phyloP scores from a whole-genome alignment of 2,329 filamentous ascomycete genomes.

The Neonectria coccinea region DNA sequence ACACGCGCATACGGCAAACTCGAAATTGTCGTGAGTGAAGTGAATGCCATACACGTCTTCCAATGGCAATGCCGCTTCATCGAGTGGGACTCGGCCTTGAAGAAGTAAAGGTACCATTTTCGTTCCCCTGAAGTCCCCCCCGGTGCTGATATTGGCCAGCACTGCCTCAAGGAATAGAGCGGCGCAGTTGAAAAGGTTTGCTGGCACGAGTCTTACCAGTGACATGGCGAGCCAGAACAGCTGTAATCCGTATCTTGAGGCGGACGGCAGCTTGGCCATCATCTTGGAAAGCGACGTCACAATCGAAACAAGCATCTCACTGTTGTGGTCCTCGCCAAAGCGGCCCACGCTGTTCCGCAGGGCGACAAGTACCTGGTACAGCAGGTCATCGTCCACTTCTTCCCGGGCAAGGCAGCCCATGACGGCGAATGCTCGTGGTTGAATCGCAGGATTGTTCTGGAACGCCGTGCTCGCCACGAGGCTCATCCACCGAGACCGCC shows the following conservation, averaged over 20 bases:
- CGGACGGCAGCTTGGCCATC: conserved; percentile 75
- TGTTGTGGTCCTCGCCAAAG: conserved; percentile 72
- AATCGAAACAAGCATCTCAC: conserved; percentile 76
- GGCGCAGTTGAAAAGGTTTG: conserved; percentile 73
- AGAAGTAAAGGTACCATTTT: conserved; percentile 71
- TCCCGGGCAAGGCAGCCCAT: conserved; percentile 79
- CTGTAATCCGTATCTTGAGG: conserved; percentile 75
- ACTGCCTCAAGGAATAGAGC: conserved; percentile 74
- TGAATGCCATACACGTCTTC: conserved; percentile 75
- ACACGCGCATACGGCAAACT: conserved; percentile 74
- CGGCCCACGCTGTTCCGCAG: conserved; percentile 73
- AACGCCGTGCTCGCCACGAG: conserved; percentile 78
- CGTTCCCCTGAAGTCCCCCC: conserved; percentile 68
- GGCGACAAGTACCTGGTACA: conserved; percentile 78
- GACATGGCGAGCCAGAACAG: conserved; percentile 78
- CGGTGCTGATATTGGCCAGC: conserved; percentile 71
- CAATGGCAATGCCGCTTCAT: conserved; percentile 70
- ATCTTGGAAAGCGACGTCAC: conserved; percentile 76
- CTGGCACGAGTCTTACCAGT: conserved; percentile 72
- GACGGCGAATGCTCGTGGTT: conserved; percentile 75
- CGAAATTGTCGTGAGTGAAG: conserved; percentile 73
- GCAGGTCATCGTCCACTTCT: conserved; percentile 77
- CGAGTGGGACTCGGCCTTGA: conserved; percentile 69
- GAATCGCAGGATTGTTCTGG: conserved; percentile 78
- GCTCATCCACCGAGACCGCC: conserved; percentile 80